Conservation (phyloP, 352 stramenopile genomes). For the Phytophthora ohioensis region DNA sequence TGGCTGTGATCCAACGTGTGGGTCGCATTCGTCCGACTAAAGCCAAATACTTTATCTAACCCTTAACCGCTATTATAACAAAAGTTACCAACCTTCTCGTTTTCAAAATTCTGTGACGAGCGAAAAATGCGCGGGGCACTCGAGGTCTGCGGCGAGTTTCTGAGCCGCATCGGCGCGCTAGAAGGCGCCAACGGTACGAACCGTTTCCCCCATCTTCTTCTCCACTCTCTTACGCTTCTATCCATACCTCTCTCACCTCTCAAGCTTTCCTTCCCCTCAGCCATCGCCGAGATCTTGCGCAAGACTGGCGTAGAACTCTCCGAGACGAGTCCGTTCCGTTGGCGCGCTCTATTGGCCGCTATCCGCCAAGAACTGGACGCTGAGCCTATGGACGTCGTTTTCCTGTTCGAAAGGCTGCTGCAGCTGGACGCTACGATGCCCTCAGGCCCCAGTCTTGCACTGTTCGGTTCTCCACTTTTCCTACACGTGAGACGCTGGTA, state of each 20-base stretch:
- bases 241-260: not conserved
- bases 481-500: constrained; percentile 56
- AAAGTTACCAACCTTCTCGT: constrained; percentile 1
- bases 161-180: constrained; percentile 55
- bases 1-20: not conserved
- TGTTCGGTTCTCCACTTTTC: constrained; percentile 73
- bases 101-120: constrained; percentile 14
- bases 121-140: constrained; percentile 51
- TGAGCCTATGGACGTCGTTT: constrained; percentile 57
- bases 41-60: not conserved
- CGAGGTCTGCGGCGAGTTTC: constrained; percentile 63
- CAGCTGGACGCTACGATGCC: constrained; percentile 59
- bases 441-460: constrained; percentile 26
- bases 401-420: constrained; percentile 73
- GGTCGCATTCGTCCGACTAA: not conserved
- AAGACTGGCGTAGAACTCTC: constrained; percentile 57
- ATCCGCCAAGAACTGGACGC: constrained; percentile 59
- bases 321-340: constrained; percentile 57
- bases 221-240: not conserved
- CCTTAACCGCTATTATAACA: constrained; percentile 15
- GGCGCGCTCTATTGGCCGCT: constrained; percentile 57
- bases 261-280: constrained; percentile 23
- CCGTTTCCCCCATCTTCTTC: not conserved
- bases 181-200: constrained; percentile 48
- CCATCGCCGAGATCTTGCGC: constrained; percentile 50